These are phyloP conservation scores for Xylaria acuta DNA, from an alignment of 495 filamentous ascomycete genomes.

Conservation along the genomic window DNA sequence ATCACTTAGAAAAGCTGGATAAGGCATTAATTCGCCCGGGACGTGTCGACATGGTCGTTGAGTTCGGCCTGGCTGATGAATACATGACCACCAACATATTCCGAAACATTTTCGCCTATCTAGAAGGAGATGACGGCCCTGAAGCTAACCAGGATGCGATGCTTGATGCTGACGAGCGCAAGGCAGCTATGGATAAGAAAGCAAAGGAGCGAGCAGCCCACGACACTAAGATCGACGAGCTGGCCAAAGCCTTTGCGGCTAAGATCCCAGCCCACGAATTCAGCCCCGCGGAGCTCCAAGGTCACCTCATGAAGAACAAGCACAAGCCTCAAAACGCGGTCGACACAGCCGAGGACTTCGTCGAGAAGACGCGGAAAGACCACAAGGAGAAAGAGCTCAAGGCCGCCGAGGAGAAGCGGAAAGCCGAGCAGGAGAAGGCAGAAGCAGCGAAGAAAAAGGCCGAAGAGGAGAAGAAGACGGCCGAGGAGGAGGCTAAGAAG, in stretches of 20 bases:
- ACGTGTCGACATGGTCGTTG: constrained; percentile 75
- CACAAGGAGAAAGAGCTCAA: constrained; percentile 61
- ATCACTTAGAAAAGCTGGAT: constrained; percentile 78
- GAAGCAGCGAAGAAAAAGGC: constrained; percentile 44
- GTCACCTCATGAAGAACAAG: constrained; percentile 74
- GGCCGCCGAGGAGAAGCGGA: constrained; percentile 52
- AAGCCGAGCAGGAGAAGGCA: constrained; percentile 44
- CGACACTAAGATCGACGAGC: constrained; percentile 38
- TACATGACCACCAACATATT: constrained; percentile 56
- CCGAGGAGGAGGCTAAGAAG: constrained; percentile 35
- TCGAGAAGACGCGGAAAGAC: constrained; percentile 61
- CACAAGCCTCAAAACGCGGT: constrained; percentile 65
- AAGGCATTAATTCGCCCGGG: constrained; percentile 77
- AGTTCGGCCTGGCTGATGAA: constrained; percentile 62
- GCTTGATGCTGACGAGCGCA: constrained; percentile 41
- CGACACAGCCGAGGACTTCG: constrained; percentile 62
- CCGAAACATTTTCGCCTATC: constrained; percentile 53
- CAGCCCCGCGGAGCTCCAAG: constrained; percentile 80
- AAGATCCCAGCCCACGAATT: constrained; percentile 68
- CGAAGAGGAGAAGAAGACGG: constrained; percentile 37
- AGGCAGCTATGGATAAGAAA: constrained; percentile 42
- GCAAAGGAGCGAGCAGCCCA: constrained; percentile 48
- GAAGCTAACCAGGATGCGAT: background rate
- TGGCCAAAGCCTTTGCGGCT: constrained; percentile 64
- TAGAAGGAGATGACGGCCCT: constrained; percentile 51